phyloP scores from a whole-genome alignment of 2,329 filamentous ascomycete genomes.

The Thelonectria blattea region DNA sequence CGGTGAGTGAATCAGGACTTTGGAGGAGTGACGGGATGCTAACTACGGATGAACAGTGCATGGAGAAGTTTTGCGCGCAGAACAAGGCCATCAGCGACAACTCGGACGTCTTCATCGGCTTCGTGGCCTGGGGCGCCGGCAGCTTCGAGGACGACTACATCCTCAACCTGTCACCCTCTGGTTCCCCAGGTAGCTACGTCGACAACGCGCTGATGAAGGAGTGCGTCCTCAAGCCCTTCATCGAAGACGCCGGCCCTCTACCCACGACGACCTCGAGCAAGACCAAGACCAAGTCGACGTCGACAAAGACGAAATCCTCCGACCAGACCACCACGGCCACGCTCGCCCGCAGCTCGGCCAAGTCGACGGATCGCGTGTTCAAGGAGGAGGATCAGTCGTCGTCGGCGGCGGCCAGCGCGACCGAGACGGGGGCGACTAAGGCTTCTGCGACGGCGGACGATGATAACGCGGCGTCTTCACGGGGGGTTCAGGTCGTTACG shows the following conservation, averaged over 20 bases:
- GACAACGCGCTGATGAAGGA: conserved; percentile 52
- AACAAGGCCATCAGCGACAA: conserved; percentile 54
- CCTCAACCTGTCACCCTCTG: conserved; percentile 49
- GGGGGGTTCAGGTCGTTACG: neutral
- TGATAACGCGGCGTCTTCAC: conserved; percentile 9
- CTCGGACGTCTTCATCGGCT: conserved; percentile 54
- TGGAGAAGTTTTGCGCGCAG: conserved; percentile 53
- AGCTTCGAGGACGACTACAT: conserved; percentile 51
- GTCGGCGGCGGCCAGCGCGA: neutral
- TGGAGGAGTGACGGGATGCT: neutral
- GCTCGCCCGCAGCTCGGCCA: neutral
- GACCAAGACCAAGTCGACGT: neutral
- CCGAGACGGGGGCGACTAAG: neutral
- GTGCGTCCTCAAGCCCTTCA: conserved; percentile 49
- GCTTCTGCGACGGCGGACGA: neutral
- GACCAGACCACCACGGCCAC: neutral
- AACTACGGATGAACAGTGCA: conserved; percentile 42
- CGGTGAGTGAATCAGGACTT: conserved; percentile 39
- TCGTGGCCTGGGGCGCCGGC: conserved; percentile 55
- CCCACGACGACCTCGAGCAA: conserved; percentile 9
- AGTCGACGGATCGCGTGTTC: conserved; percentile 19
- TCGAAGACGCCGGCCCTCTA: conserved; percentile 21
- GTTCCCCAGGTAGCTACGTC: conserved; percentile 32
- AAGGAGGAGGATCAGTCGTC: conserved; percentile 16
- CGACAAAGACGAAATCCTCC: conserved; percentile 1